Conservation (phyloP, 257 asterid species). For the Penstemon eatonii region DNA sequence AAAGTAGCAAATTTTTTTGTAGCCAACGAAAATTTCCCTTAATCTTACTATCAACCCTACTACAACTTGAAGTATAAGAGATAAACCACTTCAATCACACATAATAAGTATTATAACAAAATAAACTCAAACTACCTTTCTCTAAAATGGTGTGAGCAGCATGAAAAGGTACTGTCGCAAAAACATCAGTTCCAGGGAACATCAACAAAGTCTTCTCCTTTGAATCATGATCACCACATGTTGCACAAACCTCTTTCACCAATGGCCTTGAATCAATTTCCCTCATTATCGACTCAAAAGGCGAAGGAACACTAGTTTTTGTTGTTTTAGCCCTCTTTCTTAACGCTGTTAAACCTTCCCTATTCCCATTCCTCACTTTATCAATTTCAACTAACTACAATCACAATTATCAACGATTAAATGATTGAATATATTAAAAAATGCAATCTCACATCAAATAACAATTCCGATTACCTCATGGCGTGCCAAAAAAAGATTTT, state of each 20-base stretch:
- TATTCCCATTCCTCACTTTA: constrained; percentile 71
- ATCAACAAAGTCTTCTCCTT: constrained; percentile 73
- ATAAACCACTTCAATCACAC: background rate
- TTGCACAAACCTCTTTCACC: constrained; percentile 81
- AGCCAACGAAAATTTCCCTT: no score
- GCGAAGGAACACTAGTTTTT: constrained; percentile 62
- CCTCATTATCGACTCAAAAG: constrained; percentile 84
- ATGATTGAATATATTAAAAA: constrained; percentile 1
- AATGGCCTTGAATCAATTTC: constrained; percentile 67
- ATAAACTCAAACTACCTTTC: constrained; percentile 46
- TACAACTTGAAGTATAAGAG: constrained; percentile 18
- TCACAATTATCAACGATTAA: constrained; percentile 18
- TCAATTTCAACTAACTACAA: constrained; percentile 83
- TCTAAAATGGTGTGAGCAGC: constrained; percentile 94
- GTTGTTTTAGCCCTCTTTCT: constrained; percentile 81
- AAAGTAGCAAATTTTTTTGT: no score
- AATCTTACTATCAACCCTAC: background rate
- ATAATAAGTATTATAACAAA: background rate
- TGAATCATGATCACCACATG: constrained; percentile 80
- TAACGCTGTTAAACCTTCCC: constrained; percentile 84
- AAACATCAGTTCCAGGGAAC: constrained; percentile 79
- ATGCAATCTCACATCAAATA: constrained; percentile 16
- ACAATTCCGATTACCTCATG: constrained; percentile 61
- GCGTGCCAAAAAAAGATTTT: constrained; percentile 66
- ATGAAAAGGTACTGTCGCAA: constrained; percentile 77